Percentiles rank a stretch among this genome's conserved stretches.
These are phyloP conservation scores for Funneliformis mosseae DNA, from an alignment of 192 early-diverging fungal genomes.

Conservation along the genomic window DNA sequence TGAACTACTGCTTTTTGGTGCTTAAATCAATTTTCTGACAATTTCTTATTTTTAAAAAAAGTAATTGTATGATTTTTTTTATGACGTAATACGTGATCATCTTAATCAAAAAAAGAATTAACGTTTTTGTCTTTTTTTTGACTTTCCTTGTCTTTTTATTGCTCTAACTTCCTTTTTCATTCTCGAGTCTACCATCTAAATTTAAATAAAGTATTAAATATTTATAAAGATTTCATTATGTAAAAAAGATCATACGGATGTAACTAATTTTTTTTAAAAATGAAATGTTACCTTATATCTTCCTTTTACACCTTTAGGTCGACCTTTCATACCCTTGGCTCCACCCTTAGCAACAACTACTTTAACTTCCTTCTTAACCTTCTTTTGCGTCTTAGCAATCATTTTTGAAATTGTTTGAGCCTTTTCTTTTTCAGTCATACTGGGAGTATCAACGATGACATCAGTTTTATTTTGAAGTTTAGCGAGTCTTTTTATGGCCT, in stretches of 20 bases:
- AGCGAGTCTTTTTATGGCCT: slow-evolving; percentile 68
- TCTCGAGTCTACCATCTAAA: slow-evolving; percentile 90
- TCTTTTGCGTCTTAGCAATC: slow-evolving; percentile 78
- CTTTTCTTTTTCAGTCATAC: slow-evolving; percentile 90
- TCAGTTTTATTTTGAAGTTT: slow-evolving; percentile 90
- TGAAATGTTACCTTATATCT: slow-evolving; percentile 56
- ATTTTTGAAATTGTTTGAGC: slow-evolving; percentile 78
- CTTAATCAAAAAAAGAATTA: not conserved
- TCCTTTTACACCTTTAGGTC: slow-evolving; percentile 98
- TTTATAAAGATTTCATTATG: slow-evolving; percentile 9
- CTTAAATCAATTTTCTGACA: too few species aligned
- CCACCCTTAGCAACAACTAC: slow-evolving; percentile 89
- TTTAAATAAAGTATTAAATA: not conserved
- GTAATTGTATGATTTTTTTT: too few species aligned
- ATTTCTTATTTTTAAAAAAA: too few species aligned
- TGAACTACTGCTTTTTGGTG: too few species aligned
- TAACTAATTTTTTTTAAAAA: too few species aligned
- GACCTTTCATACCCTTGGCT: slow-evolving; percentile 83
- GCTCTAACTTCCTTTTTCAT: slow-evolving; percentile 97
- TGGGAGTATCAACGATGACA: slow-evolving; percentile 80
- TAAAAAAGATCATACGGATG: not conserved
- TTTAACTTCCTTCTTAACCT: slow-evolving; percentile 75
- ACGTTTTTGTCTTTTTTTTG: not conserved
- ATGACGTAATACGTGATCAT: not conserved
- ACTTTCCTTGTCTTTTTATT: slow-evolving; percentile 67